phyloP scores from a whole-genome alignment of 169 alveolate genomes.

The Miamiensis avidus region DNA sequence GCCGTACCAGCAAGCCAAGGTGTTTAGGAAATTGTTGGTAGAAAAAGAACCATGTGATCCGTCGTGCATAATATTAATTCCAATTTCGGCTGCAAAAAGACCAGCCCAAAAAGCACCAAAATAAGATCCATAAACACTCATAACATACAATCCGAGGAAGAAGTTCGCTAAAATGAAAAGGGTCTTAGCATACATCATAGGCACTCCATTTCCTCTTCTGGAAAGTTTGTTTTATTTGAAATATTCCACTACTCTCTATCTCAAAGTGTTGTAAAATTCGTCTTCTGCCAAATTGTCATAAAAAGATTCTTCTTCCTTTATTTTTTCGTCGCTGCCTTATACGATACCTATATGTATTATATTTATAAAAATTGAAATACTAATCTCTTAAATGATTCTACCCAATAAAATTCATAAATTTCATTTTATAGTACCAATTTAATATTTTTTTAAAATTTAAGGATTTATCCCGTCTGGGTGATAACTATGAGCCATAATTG shows the following conservation, averaged over 20 bases:
- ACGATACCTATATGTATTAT: neutral
- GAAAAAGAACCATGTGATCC: slow-evolving; percentile 72
- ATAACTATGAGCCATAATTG: slow-evolving; percentile 66
- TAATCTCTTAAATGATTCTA: no score
- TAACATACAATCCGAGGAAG: slow-evolving; percentile 25
- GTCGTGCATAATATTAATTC: slow-evolving; percentile 74
- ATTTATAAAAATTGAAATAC: no score
- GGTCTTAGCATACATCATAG: slow-evolving; percentile 43
- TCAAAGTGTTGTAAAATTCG: neutral
- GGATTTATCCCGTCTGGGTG: slow-evolving; percentile 50
- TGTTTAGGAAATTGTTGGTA: slow-evolving; percentile 22
- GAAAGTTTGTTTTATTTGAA: slow-evolving; percentile 48
- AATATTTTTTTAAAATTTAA: slow-evolving; percentile 39
- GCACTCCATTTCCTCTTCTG: slow-evolving; percentile 43
- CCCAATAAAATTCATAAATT: slow-evolving; percentile 55
- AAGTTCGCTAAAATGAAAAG: slow-evolving; percentile 27
- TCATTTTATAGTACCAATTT: slow-evolving; percentile 61
- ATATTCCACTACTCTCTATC: slow-evolving; percentile 26
- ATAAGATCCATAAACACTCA: slow-evolving; percentile 31
- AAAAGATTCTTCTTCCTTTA: neutral
- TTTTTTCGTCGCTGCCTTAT: neutral
- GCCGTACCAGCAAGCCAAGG: neutral
- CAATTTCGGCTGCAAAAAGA: slow-evolving; percentile 54
- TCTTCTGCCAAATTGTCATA: neutral
- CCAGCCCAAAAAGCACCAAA: slow-evolving; percentile 57